These are phyloP conservation scores for Apophysomyces variabilis DNA, from an alignment of 371 early-diverging fungal species.

Conservation along the genomic window DNA sequence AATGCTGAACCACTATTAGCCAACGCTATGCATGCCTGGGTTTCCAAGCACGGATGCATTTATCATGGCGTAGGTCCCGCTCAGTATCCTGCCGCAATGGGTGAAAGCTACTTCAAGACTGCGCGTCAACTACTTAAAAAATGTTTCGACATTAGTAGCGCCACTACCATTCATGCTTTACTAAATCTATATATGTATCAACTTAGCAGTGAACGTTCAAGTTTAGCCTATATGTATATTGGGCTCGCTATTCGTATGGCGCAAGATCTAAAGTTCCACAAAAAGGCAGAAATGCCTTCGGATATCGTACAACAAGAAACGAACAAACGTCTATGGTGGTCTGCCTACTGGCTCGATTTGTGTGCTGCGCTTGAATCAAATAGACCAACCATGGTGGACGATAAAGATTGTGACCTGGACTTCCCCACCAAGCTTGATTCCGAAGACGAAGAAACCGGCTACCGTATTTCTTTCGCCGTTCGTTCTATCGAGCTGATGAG, in stretches of 20 bases:
- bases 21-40: slow-evolving; percentile 59
- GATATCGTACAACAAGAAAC: slow-evolving; percentile 52
- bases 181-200: slow-evolving; percentile 62
- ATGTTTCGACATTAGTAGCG: slow-evolving; percentile 57
- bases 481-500: slow-evolving; percentile 52
- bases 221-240: slow-evolving; percentile 56
- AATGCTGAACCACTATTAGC: slow-evolving; percentile 41
- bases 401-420: slow-evolving; percentile 55
- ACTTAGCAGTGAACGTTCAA: slow-evolving; percentile 52
- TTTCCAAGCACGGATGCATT: slow-evolving; percentile 55
- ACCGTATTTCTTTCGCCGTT: slow-evolving; percentile 46
- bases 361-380: slow-evolving; percentile 46
- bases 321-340: slow-evolving; percentile 61
- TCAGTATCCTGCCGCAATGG: slow-evolving; percentile 46
- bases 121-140: slow-evolving; percentile 56
- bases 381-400: slow-evolving; percentile 55
- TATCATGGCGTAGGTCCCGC: slow-evolving; percentile 43
- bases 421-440: slow-evolving; percentile 46
- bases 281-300: slow-evolving; percentile 43
- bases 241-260: slow-evolving; percentile 64
- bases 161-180: slow-evolving; percentile 54
- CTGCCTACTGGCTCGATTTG: slow-evolving; percentile 56
- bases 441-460: slow-evolving; percentile 44
- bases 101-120: slow-evolving; percentile 56
- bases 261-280: slow-evolving; percentile 58